Evolutionary conservation across 176 grass and related monocot genomes (phyloP).

Genomic region (Rhipidocladum racemiflorum): DNA sequence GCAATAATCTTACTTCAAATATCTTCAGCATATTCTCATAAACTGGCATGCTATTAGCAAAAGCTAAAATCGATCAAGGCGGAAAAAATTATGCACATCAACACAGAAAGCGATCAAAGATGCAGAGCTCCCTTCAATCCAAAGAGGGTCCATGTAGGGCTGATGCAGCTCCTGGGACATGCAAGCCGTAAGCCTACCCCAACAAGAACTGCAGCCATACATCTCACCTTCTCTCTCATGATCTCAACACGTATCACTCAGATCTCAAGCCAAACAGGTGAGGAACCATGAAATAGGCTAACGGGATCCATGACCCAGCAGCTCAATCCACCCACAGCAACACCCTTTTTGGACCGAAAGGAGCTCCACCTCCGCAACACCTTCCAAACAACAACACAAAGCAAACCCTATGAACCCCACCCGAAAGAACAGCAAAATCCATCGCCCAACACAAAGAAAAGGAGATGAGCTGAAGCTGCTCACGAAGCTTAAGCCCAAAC

Average conservation of each 20-base stretch:
- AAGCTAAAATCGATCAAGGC: not conserved
- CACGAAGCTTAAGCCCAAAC: not conserved
- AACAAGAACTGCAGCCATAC: not conserved
- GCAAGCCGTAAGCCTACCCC: slow-evolving; percentile 46
- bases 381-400: not conserved
- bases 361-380: slow-evolving; percentile 39
- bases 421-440: not conserved
- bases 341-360: slow-evolving; percentile 36
- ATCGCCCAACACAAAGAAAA: not conserved
- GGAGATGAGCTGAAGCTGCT: not conserved
- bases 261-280: not conserved
- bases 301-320: slow-evolving; percentile 54
- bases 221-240: not conserved
- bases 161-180: slow-evolving; percentile 48
- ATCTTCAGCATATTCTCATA: not conserved
- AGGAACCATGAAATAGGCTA: slow-evolving; percentile 34
- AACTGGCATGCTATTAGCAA: not conserved
- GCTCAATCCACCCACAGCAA: slow-evolving; percentile 30
- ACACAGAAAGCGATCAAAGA: not conserved
- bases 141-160: slow-evolving; percentile 36
- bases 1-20: not conserved
- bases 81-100: too few species aligned
- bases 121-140: slow-evolving; percentile 60
- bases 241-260: not conserved
- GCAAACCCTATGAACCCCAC: not conserved